phyloP scores from a whole-genome alignment of 2,329 filamentous ascomycete genomes.

The Penicillium sp. region DNA sequence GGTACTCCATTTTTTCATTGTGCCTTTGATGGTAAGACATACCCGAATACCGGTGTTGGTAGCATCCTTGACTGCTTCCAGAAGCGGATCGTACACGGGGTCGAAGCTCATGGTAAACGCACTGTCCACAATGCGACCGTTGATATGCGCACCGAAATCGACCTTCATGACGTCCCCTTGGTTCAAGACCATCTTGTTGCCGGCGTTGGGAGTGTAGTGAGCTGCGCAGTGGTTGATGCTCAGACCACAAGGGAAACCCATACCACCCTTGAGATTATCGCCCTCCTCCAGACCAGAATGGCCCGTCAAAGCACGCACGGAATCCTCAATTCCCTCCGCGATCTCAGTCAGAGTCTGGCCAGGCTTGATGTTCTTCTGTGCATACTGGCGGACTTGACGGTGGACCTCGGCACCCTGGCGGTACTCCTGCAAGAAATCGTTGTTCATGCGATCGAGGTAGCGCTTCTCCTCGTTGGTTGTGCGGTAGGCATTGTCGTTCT shows the following conservation, averaged over 20 bases:
- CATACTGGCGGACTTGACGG: constrained; percentile 82
- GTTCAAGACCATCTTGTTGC: constrained; percentile 73
- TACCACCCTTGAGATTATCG: constrained; percentile 75
- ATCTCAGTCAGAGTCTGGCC: constrained; percentile 81
- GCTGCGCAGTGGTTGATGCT: constrained; percentile 84
- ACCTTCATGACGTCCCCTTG: constrained; percentile 74
- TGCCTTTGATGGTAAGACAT: constrained; percentile 24
- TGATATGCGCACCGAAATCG: constrained; percentile 72
- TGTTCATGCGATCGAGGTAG: constrained; percentile 77
- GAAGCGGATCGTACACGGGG: constrained; percentile 68
- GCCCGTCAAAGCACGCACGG: constrained; percentile 74
- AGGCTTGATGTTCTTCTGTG: constrained; percentile 77
- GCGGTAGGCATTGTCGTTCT: constrained; percentile 74
- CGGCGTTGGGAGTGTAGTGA: constrained; percentile 84
- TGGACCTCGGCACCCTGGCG: constrained; percentile 87
- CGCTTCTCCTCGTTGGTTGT: constrained; percentile 85
- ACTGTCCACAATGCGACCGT: constrained; percentile 71
- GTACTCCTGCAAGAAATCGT: constrained; percentile 78
- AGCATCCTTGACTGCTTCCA: constrained; percentile 68
- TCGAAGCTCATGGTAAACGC: constrained; percentile 72
- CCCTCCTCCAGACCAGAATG: constrained; percentile 77
- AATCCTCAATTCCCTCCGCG: constrained; percentile 83
- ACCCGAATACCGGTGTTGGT: constrained; percentile 74
- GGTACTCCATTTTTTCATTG: no score
- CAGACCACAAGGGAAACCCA: constrained; percentile 84